Evolutionary conservation across 2,329 filamentous ascomycete genomes (phyloP), one percentile per base, ranked within the genome.

Genomic region (Cercospora citrullina): DNA sequence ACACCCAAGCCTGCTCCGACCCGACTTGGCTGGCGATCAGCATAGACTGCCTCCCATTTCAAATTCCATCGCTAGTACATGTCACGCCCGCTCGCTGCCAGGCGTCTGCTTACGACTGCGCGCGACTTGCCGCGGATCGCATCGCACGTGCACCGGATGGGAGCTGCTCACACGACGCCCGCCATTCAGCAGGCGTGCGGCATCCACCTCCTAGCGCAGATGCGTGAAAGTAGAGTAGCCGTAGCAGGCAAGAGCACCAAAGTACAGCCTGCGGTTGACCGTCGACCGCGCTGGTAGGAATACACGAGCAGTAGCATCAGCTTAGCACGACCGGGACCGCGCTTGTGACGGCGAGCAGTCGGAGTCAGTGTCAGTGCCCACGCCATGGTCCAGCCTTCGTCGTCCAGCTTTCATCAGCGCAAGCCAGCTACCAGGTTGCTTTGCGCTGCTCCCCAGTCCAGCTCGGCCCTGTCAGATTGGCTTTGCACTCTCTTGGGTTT

Each of bases 391-490:
- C 60, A 62, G 53, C 53, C 53, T 30, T 23, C 9, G 42, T 67
- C 69, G 68, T 63, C 67, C 60, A 65, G 66, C 66, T 66, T 68
- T 23, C 65, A 58, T 58, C 53, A 57, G 18, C 21, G 26, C 53
- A 69, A 66, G 68, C 71, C 69, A 69, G 67, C 51, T 66, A 69
- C 68, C 69, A 69, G 66, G 67, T 66, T 48, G 33, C 53, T 55
- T 30, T 59, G 64, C 58, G 65, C 69, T 64, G 60, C 60, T 68
- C 39, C 66, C 68, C 68, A 61, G 61, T 61, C 30, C 59, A 70
- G 66, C 62, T 48, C 63, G 26, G 64, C 65, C 60, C 65, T 67
- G 65, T 68, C 67, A 71, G 71, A 73, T 73, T 73, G 68, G 68
- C 69, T 72, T 68, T 65, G 61, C 68, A 68, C 63, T 70, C 67